phyloP scores from a whole-genome alignment of 148 eudicot species.

The Chenopodium suecicum region DNA sequence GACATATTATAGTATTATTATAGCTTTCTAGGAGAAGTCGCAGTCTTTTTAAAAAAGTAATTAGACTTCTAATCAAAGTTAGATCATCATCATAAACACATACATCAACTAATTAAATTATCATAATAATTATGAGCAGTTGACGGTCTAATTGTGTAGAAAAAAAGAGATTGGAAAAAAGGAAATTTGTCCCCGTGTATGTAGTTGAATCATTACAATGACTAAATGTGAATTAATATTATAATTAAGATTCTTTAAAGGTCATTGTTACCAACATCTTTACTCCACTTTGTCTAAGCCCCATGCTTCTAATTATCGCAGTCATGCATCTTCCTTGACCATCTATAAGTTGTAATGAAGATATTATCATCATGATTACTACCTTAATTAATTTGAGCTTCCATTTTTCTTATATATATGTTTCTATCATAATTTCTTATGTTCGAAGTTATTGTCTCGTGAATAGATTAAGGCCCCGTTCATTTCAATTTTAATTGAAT shows the following conservation, averaged over 20 bases:
- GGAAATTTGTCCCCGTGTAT: conserved; percentile 1
- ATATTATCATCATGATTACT: neutral
- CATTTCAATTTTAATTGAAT: too few relatives aligned
- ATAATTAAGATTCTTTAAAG: conserved; percentile 12
- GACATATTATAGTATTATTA: neutral
- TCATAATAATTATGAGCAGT: neutral
- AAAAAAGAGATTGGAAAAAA: neutral
- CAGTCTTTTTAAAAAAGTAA: conserved; percentile 11
- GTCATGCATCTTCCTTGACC: conserved; percentile 15
- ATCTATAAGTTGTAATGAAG: neutral
- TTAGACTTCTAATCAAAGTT: conserved; percentile 22
- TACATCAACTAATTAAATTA: neutral
- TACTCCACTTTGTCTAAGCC: neutral
- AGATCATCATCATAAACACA: conserved; percentile 14
- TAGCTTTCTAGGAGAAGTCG: conserved; percentile 19
- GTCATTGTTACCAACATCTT: conserved; percentile 13
- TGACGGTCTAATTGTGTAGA: conserved; percentile 2
- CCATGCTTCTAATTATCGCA: conserved; percentile 26
- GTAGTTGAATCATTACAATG: conserved; percentile 11
- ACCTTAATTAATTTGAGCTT: neutral
- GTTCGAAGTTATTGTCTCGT: too few relatives aligned
- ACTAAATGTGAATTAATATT: conserved; percentile 7
- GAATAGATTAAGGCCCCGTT: too few relatives aligned
- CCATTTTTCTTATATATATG: neutral
- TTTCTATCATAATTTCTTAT: neutral